Base-by-base conservation (phyloP, 352 stramenopile genomes). In the Globisporangium mamillatum region DNA sequence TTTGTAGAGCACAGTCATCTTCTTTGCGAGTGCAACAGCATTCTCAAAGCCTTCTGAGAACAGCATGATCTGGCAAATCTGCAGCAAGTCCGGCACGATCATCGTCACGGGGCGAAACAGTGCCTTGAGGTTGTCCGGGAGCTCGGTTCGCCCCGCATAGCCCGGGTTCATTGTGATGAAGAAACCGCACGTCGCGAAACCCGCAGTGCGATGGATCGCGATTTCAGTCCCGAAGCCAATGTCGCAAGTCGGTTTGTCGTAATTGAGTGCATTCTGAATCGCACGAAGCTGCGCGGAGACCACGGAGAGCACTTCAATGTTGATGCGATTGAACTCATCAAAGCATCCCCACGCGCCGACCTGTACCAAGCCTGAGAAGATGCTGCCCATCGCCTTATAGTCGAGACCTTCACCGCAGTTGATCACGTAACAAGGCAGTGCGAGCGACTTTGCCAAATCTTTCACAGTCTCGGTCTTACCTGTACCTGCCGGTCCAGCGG, bases 101-200 rank as follows among this genome's bases (percentile, higher is more conserved):
- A 98, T 98, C 9, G 92, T 98, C 55, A 98, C 92, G 0, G 93
- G 93, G 12, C 93, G 86, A 68, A 98, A 98, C 1, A 98, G 84
- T 22, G 93, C 93, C 61, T 98, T 98, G 7, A 98, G 77, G 60
- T 97, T 98, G 64, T 98, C 93, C 0, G 93, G 93, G 1, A 98
- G 79, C 67, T 98, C 93, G 0, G 93, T 98, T 0, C 93, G 79
- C 0, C 93, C 93, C 16, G 93, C 93, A 64, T 98, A 98, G 7
- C 93, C 93, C 7, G 93, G 93, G 74, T 98, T 98, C 93, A 98
- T 98, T 1, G 93, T 98, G 71, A 98, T 98, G 77, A 98, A 98
- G 60, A 98, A 96, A 0, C 94, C 94, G 59, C 91, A 98, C 0
- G 91, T 98, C 12, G 94, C 94, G 60, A 98, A 98, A 0, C 92